Conservation (phyloP, 345 rosid species). For the Excoecaria cochinchinensis region DNA sequence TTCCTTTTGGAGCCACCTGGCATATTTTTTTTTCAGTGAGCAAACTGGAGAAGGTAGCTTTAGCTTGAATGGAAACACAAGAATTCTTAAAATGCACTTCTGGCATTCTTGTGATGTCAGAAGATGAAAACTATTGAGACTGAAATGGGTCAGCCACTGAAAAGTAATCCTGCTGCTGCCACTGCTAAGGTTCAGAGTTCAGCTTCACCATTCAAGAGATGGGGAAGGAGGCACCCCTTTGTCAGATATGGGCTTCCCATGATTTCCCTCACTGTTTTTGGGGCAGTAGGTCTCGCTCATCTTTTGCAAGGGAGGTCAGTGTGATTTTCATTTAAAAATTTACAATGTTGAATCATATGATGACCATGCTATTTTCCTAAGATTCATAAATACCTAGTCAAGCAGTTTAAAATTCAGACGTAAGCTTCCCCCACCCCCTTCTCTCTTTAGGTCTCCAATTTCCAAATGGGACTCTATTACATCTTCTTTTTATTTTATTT, state of each 20-base stretch:
- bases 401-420: neutral
- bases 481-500: neutral
- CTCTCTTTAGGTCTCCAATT: neutral
- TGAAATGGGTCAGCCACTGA: constrained; percentile 3
- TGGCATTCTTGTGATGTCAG: neutral
- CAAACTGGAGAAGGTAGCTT: neutral
- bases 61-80: neutral
- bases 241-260: constrained; percentile 90
- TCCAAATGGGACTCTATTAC: neutral
- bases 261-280: constrained; percentile 86
- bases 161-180: neutral
- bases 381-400: neutral
- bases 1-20: neutral
- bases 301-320: constrained; percentile 93
- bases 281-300: constrained; percentile 79
- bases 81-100: neutral
- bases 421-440: neutral
- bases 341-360: constrained; percentile 4
- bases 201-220: constrained; percentile 56
- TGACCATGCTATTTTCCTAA: neutral
- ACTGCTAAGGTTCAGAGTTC: constrained; percentile 18
- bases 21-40: neutral
- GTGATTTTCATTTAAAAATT: constrained; percentile 1
- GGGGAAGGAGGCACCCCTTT: constrained; percentile 87
- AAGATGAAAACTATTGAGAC: constrained; percentile 15